Evolutionary conservation across 805 yeast species (phyloP).

Genomic region (Barnettozyma wickerhamii): DNA sequence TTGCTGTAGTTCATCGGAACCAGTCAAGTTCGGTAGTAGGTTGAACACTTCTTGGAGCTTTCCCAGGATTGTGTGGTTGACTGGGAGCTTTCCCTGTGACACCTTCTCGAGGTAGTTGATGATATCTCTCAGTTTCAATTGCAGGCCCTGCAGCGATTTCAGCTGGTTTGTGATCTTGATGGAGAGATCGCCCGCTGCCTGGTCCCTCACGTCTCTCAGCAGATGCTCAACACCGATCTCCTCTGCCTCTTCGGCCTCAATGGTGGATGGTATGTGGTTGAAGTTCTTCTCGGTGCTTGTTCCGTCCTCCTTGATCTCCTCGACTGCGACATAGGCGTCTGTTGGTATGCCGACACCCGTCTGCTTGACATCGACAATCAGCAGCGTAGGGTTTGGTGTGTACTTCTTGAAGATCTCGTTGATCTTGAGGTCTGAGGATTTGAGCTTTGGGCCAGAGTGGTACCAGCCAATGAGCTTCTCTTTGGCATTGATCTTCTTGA

Average conservation of each 20-base stretch:
- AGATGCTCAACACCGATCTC: conserved; percentile 98
- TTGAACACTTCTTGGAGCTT: conserved; percentile 94
- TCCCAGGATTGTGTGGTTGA: conserved; percentile 86
- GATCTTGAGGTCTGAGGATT: conserved; percentile 82
- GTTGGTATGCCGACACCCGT: conserved; percentile 80
- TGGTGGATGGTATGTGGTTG: conserved; percentile 85
- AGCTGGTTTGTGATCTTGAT: conserved; percentile 85
- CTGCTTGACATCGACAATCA: conserved; percentile 90
- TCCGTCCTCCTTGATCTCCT: conserved; percentile 95
- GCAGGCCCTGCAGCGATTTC: conserved; percentile 82
- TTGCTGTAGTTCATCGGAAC: conserved; percentile 30
- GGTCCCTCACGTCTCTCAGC: conserved; percentile 90
- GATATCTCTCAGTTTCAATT: conserved; percentile 72
- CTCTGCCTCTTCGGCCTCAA: conserved; percentile 98
- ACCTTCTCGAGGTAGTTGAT: conserved; percentile 75
- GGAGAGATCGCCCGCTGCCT: conserved; percentile 91
- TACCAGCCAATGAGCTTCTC: conserved; percentile 99
- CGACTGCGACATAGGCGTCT: conserved; percentile 89
- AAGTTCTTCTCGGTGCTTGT: conserved; percentile 89
- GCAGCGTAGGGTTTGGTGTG: conserved; percentile 72
- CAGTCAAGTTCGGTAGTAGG: conserved; percentile 73
- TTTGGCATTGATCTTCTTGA: conserved; percentile 94
- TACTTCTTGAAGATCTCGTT: conserved; percentile 86
- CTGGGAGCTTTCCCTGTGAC: conserved; percentile 65
- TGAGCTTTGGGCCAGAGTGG: conserved; percentile 93